Percentiles rank a stretch among this genome's conserved stretches.
phyloP scores from a whole-genome alignment of 202 grass and related monocot genomes.

The Eragrostis tef region DNA sequence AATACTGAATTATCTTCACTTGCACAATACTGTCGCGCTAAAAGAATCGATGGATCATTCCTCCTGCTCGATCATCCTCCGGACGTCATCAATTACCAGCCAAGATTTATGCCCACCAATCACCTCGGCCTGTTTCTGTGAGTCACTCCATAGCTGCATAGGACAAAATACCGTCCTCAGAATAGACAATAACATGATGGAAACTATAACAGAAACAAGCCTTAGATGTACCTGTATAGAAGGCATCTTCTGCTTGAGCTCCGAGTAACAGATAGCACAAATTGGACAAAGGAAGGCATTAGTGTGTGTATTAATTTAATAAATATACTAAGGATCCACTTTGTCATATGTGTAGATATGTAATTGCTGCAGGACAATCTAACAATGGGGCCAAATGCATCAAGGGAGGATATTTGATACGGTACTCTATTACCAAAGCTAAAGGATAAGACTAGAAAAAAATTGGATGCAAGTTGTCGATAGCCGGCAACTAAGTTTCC shows the following conservation, averaged over 20 bases:
- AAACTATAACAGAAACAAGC: slow-evolving; percentile 38
- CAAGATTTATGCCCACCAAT: slow-evolving; percentile 82
- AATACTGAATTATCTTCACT: slow-evolving; percentile 6
- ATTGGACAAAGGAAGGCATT: slow-evolving; percentile 55
- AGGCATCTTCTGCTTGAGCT: slow-evolving; percentile 85
- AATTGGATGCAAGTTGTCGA: slow-evolving; percentile 40
- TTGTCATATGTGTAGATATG: slow-evolving; percentile 17
- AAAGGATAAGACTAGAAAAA: slow-evolving; percentile 45
- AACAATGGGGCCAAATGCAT: slow-evolving; percentile 44
- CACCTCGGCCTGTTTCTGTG: slow-evolving; percentile 66
- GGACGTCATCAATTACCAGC: slow-evolving; percentile 69
- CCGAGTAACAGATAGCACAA: slow-evolving; percentile 39
- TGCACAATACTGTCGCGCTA: not conserved
- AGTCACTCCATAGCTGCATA: slow-evolving; percentile 71
- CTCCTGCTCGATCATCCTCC: slow-evolving; percentile 80
- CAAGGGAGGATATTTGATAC: slow-evolving; percentile 38
- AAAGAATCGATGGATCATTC: slow-evolving; percentile 46
- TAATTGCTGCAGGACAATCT: slow-evolving; percentile 41
- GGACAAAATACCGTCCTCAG: slow-evolving; percentile 42
- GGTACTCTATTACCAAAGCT: slow-evolving; percentile 48
- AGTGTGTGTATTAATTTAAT: slow-evolving; percentile 30
- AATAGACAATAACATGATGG: slow-evolving; percentile 29
- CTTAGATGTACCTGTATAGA: slow-evolving; percentile 75
- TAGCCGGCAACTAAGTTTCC: slow-evolving; percentile 48
- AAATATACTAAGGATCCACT: slow-evolving; percentile 29